Conservation (phyloP, 768 basidiomycete species). For the Tricholoma matsutake region DNA sequence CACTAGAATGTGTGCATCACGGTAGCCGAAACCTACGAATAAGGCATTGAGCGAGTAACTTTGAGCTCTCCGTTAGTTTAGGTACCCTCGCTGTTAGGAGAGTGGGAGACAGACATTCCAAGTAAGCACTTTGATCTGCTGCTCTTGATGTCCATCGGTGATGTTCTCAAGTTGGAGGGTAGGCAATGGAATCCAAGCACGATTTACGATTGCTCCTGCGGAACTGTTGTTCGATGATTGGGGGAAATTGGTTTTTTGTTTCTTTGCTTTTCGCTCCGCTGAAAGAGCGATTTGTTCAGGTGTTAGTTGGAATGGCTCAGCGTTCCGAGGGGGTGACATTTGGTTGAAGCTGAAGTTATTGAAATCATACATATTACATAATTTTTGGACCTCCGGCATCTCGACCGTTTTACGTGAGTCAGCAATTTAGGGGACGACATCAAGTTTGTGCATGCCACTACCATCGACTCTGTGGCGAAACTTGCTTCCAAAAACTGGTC, state of each 20-base stretch:
- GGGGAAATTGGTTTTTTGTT: constrained; percentile 7
- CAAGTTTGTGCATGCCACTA: constrained; percentile 33
- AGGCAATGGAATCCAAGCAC: constrained; percentile 40
- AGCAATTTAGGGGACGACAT: too few species aligned
- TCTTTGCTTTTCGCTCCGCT: constrained; percentile 49
- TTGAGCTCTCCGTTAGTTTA: constrained; percentile 11
- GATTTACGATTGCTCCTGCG: constrained; percentile 27
- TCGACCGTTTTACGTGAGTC: too few species aligned
- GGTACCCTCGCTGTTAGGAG: constrained; percentile 5
- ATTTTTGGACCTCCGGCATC: too few species aligned
- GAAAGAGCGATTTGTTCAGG: constrained; percentile 56
- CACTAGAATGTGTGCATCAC: neutral
- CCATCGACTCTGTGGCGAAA: constrained; percentile 26
- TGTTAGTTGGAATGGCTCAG: constrained; percentile 30
- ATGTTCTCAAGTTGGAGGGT: constrained; percentile 12
- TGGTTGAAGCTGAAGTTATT: neutral
- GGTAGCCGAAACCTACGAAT: constrained; percentile 55
- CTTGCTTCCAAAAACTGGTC: constrained; percentile 12
- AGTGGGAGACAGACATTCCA: constrained; percentile 70
- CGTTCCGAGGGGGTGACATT: constrained; percentile 1
- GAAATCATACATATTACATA: too few species aligned
- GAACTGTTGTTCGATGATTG: constrained; percentile 6
- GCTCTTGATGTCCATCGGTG: constrained; percentile 22
- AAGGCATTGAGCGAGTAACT: constrained; percentile 78
- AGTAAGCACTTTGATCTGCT: constrained; percentile 56